Percentiles rank a stretch among this genome's conserved stretches.
phyloP scores from a whole-genome alignment of 2,329 filamentous ascomycete species.

The Trichoderma sp. region DNA sequence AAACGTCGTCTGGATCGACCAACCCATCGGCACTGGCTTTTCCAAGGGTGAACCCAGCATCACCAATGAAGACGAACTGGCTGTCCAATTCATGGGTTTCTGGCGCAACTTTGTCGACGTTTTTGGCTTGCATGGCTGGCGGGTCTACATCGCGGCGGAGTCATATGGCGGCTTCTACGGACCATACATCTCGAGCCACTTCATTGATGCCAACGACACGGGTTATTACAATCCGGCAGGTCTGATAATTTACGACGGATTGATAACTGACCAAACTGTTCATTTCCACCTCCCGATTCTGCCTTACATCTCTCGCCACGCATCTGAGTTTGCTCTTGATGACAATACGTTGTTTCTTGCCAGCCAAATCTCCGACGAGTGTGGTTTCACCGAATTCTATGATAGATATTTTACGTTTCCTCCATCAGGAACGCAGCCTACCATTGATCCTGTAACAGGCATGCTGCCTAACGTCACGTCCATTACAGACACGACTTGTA shows the following conservation, averaged over 20 bases:
- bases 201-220: conserved; percentile 65
- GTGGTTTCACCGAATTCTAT: conserved; percentile 61
- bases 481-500: conserved; percentile 46
- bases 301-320: conserved; percentile 60
- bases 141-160: conserved; percentile 70
- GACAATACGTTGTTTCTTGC: conserved; percentile 53
- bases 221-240: conserved; percentile 66
- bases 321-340: conserved; percentile 61
- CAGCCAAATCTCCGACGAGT: conserved; percentile 50
- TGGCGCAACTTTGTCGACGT: conserved; percentile 74
- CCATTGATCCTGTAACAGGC: conserved; percentile 40
- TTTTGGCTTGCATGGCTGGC: conserved; percentile 64
- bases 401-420: conserved; percentile 66
- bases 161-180: conserved; percentile 67
- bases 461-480: conserved; percentile 31
- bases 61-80: conserved; percentile 63
- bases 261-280: conserved; percentile 51
- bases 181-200: conserved; percentile 69
- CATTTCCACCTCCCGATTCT: conserved; percentile 49
- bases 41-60: conserved; percentile 62
- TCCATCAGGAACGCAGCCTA: conserved; percentile 58
- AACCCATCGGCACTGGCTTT: conserved; percentile 67
- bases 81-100: conserved; percentile 71
- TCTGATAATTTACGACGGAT: conserved; percentile 71
- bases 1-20: conserved; percentile 68